These are phyloP conservation scores for Pseudogymnoascus sp. DNA, from an alignment of 2,329 filamentous ascomycete species.

Conservation along the genomic window DNA sequence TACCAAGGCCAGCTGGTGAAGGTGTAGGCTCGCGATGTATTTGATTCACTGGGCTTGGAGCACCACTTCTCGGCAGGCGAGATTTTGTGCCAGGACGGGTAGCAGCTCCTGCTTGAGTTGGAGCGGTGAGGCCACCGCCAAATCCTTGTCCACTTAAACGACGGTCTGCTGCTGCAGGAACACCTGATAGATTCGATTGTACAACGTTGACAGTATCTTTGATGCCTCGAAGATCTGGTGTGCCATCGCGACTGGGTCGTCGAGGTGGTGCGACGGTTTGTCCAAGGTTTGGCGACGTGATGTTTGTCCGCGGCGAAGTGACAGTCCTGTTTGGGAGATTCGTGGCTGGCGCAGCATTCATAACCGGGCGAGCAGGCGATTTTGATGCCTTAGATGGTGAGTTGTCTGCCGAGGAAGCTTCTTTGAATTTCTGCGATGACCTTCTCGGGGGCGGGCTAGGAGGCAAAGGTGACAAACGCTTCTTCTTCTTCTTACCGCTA, in stretches of 20 bases:
- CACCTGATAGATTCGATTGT: slow-evolving; percentile 43
- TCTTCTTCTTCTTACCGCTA: slow-evolving; percentile 30
- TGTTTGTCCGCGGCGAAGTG: slow-evolving; percentile 24
- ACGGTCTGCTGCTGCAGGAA: slow-evolving; percentile 26
- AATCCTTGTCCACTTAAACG: slow-evolving; percentile 19
- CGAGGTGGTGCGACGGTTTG: slow-evolving; percentile 35
- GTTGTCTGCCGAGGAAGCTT: slow-evolving; percentile 28
- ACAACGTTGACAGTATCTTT: slow-evolving; percentile 1
- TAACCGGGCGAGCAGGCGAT: slow-evolving; percentile 24
- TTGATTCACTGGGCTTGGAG: slow-evolving; percentile 26
- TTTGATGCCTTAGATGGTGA: slow-evolving; percentile 33
- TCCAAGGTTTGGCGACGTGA: slow-evolving; percentile 23
- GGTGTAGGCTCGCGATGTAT: slow-evolving; percentile 22
- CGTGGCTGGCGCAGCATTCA: slow-evolving; percentile 13
- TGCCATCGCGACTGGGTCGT: slow-evolving; percentile 61
- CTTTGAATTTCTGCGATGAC: slow-evolving; percentile 47
- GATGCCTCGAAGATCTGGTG: slow-evolving; percentile 45
- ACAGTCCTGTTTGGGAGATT: slow-evolving; percentile 19
- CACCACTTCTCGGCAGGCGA: slow-evolving; percentile 27
- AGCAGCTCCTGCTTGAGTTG: slow-evolving; percentile 22
- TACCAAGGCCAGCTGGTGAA: slow-evolving; percentile 23
- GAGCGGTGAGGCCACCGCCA: slow-evolving; percentile 14
- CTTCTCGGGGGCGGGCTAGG: slow-evolving; percentile 55
- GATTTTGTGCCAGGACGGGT: slow-evolving; percentile 28
- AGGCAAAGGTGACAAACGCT: slow-evolving; percentile 38